phyloP scores from a whole-genome alignment of 441 rosid species.

The Populus trichocarpa region DNA sequence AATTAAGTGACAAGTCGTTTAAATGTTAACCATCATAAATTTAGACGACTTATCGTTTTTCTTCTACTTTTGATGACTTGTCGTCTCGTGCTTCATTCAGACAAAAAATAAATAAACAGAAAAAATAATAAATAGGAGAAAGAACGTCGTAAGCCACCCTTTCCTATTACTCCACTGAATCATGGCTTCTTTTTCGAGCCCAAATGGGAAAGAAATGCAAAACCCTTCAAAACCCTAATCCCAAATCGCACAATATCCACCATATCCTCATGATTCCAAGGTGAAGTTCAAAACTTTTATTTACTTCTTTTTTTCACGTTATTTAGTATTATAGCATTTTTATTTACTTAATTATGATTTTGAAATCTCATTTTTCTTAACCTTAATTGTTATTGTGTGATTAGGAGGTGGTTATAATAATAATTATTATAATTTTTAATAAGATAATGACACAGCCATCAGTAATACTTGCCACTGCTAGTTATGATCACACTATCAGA shows the following conservation, averaged over 20 bases:
- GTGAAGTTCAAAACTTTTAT: background rate
- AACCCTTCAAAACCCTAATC: background rate
- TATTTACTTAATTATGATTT: background rate
- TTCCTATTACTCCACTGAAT: background rate
- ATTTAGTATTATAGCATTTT: background rate
- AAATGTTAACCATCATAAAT: background rate
- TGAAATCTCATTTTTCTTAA: too few species aligned
- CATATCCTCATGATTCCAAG: background rate
- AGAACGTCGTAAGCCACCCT: background rate
- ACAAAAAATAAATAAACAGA: background rate
- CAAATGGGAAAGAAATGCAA: background rate
- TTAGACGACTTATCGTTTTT: background rate
- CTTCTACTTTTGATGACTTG: background rate
- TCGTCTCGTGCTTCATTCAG: background rate
- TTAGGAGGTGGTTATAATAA: slow-evolving; percentile 17
- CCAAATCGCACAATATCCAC: background rate
- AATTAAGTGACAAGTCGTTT: background rate
- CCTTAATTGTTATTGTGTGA: background rate
- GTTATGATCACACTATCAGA: slow-evolving; percentile 87
- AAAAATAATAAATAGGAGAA: background rate
- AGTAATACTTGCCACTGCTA: slow-evolving; percentile 89
- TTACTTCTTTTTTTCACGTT: background rate
- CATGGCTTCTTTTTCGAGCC: background rate
- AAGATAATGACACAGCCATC: slow-evolving; percentile 69
- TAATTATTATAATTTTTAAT: too few species aligned